Base-by-base conservation (phyloP, 1,139 yeast species). In the Candida tropicalis region DNA sequence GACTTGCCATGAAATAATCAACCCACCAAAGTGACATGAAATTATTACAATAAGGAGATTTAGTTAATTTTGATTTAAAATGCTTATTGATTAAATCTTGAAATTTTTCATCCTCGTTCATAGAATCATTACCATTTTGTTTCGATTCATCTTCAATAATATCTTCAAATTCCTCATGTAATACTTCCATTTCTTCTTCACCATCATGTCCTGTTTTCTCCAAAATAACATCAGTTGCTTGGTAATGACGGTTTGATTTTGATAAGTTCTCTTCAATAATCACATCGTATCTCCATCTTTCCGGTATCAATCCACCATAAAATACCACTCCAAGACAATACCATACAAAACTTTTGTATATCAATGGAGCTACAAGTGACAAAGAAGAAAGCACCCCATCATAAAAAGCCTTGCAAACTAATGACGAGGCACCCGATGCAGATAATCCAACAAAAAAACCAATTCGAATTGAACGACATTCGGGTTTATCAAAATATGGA, bases 221-320 rank as follows among this genome's bases (percentile, higher is more conserved):
- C 32, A 58, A 43, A 17, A 56, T 73, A 59, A 72, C 65, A 42
- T 72, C 77, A 20, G 52, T 50, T 1, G 73, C 51, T 41, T 54
- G 56, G 48, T 66, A 66, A 28, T 65, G 71, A 33, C 49, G 51
- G 42, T 70, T 61, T 3, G 22, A 12, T 11, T 23, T 34, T 5
- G 40, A 38, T 13, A 62, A 62, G 38, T 69, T 73, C 42, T 72
- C 76, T 36, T 65, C 66, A 15, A 82, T 78, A 20, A 79, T 62
- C 26, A 75, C 70, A 62, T 86, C 95, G 32, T 80, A 71, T 69
- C 95, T 76, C 77, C 88, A 87, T 52, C 95, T 78, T 66, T 93
- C 99, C 1, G 99, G 99, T 39, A 91, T 81, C 45, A 90, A 75
- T 3, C 89, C 80, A 9, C 96, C 96, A 61, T 93, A 93, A 57